Percentiles rank a stretch among this genome's conserved stretches.
phyloP scores from a whole-genome alignment of 2,329 filamentous ascomycete species.

The Blastomyces gilchristii region DNA sequence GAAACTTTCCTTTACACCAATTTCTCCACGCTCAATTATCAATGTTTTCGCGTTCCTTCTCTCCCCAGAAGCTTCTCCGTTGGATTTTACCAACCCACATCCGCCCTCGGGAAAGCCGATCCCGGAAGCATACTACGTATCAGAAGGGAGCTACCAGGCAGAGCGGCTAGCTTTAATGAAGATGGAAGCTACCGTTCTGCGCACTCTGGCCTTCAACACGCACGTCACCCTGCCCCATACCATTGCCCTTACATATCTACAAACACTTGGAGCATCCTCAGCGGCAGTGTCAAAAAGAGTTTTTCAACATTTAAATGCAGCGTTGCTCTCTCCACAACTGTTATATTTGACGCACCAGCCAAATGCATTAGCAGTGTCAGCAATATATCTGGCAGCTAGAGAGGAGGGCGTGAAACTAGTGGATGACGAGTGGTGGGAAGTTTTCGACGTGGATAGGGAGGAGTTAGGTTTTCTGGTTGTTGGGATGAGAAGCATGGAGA shows the following conservation, averaged over 20 bases:
- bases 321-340: slow-evolving; percentile 75
- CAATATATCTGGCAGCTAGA: slow-evolving; percentile 78
- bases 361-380: slow-evolving; percentile 69
- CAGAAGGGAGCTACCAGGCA: slow-evolving; percentile 60
- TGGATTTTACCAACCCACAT: slow-evolving; percentile 34
- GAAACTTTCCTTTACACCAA: slow-evolving; percentile 69
- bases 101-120: slow-evolving; percentile 28
- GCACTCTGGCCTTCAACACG: slow-evolving; percentile 67
- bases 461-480: slow-evolving; percentile 89
- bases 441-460: slow-evolving; percentile 91
- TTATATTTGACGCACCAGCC: slow-evolving; percentile 90
- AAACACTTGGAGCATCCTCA: slow-evolving; percentile 64
- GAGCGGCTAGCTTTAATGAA: slow-evolving; percentile 56
- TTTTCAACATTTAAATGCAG: slow-evolving; percentile 73
- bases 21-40: slow-evolving; percentile 66
- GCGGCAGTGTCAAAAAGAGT: slow-evolving; percentile 53
- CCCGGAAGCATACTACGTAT: slow-evolving; percentile 54
- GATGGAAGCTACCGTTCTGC: slow-evolving; percentile 69
- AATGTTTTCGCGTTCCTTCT: slow-evolving; percentile 78
- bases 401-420: slow-evolving; percentile 70
- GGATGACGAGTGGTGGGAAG: slow-evolving; percentile 88
- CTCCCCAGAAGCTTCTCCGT: slow-evolving; percentile 47
- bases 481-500: slow-evolving; percentile 66
- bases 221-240: slow-evolving; percentile 79
- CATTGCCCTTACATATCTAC: slow-evolving; percentile 82